Conservation (phyloP, 2,329 filamentous ascomycete species). For the Dendrostoma leiphaemia region DNA sequence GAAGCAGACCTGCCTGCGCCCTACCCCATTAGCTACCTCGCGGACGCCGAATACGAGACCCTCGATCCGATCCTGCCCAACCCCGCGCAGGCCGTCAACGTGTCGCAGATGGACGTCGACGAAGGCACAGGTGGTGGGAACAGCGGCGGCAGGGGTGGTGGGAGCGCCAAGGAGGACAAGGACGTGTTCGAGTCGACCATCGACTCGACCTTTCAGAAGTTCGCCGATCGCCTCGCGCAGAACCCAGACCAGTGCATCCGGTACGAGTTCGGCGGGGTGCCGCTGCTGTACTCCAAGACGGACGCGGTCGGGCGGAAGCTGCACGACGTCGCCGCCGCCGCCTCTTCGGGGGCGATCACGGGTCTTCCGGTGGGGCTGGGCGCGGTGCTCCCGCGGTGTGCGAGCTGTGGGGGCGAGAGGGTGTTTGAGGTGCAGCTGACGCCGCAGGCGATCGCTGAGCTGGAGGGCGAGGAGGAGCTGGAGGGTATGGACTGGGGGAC, state of each 20-base stretch:
- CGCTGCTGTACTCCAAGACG: slow-evolving; percentile 76
- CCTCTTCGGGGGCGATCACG: too few species aligned
- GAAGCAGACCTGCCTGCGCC: slow-evolving; percentile 61
- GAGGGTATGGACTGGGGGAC: slow-evolving; percentile 99
- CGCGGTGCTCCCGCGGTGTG: slow-evolving; percentile 68
- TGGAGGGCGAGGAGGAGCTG: slow-evolving; percentile 69
- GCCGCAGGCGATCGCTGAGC: slow-evolving; percentile 74
- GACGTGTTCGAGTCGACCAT: slow-evolving; percentile 71
- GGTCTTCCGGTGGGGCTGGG: too few species aligned
- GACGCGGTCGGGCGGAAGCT: slow-evolving; percentile 73
- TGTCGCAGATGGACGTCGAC: slow-evolving; percentile 49
- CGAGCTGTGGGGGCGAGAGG: slow-evolving; percentile 69
- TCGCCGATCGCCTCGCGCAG: slow-evolving; percentile 73
- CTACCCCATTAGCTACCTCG: slow-evolving; percentile 75
- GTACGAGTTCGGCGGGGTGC: slow-evolving; percentile 72
- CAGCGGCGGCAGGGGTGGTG: slow-evolving; percentile 28
- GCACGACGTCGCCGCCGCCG: slow-evolving; percentile 41
- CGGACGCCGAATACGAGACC: slow-evolving; percentile 89
- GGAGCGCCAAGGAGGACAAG: slow-evolving; percentile 59
- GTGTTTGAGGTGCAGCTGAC: slow-evolving; percentile 92
- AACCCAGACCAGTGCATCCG: slow-evolving; percentile 81
- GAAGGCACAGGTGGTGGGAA: slow-evolving; percentile 31
- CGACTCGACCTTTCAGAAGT: slow-evolving; percentile 76
- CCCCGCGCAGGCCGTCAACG: slow-evolving; percentile 40
- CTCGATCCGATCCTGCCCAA: slow-evolving; percentile 61